phyloP scores from a whole-genome alignment of 441 rosid genomes.

The Bruguiera hainesii region DNA sequence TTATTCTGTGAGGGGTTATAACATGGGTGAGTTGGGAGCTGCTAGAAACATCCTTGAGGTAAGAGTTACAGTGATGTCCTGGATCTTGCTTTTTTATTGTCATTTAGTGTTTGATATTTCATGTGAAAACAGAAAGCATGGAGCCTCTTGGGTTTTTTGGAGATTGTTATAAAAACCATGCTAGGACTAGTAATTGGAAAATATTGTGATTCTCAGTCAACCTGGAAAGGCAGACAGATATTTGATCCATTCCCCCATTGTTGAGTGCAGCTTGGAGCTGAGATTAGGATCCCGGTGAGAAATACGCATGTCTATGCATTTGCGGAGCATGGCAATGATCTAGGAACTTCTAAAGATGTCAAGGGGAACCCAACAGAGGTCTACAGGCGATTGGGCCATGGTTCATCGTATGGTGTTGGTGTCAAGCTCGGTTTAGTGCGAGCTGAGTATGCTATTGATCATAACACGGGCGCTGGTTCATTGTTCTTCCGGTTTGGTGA shows the following conservation, averaged over 20 bases:
- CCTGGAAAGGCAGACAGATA: not conserved
- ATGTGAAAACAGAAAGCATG: not conserved
- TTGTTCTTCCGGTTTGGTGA: constrained; percentile 91
- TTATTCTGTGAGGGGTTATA: constrained; percentile 94
- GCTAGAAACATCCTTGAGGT: constrained; percentile 96
- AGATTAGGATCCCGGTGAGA: constrained; percentile 77
- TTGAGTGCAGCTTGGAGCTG: constrained; percentile 76
- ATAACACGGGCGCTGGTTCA: constrained; percentile 80
- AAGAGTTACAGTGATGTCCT: constrained; percentile 11
- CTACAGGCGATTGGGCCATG: constrained; percentile 86
- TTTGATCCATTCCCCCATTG: constrained; percentile 17
- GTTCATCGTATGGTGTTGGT: constrained; percentile 89
- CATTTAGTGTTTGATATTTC: not conserved
- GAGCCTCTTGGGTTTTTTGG: too few species aligned
- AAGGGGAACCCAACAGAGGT: constrained; percentile 96
- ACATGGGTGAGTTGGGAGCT: constrained; percentile 97
- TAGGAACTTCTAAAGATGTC: constrained; percentile 92
- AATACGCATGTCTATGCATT: constrained; percentile 85
- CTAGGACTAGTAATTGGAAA: too few species aligned
- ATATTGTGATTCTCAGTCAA: too few species aligned
- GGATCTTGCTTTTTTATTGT: constrained; percentile 1
- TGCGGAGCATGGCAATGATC: constrained; percentile 93
- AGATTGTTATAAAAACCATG: too few species aligned
- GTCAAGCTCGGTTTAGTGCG: constrained; percentile 84
- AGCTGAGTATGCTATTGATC: constrained; percentile 94